Conservation (phyloP, 2,329 filamentous ascomycete genomes). For the Pseudogymnoascus sp. region DNA sequence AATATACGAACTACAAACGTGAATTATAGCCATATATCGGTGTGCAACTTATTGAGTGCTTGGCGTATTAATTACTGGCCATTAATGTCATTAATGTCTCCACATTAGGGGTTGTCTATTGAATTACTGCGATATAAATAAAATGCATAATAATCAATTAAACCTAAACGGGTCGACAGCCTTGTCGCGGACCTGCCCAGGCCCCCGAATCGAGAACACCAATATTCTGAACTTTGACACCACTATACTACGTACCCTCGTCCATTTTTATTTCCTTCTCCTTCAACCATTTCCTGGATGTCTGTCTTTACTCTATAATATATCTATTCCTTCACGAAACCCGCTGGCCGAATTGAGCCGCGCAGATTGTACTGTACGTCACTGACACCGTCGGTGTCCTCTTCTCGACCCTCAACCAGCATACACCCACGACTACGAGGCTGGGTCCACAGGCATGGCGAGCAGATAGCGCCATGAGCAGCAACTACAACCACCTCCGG, state of each 20-base stretch:
- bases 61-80: not conserved
- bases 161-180: slow-evolving; percentile 13
- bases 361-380: not conserved
- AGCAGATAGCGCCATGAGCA: slow-evolving; percentile 7
- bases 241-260: slow-evolving; percentile 10
- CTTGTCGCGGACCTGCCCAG: slow-evolving; percentile 3
- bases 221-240: slow-evolving; percentile 6
- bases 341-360: slow-evolving; percentile 4
- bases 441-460: slow-evolving; percentile 9
- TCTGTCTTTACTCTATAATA: slow-evolving; percentile 10
- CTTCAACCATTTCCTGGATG: not conserved
- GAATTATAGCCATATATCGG: not conserved
- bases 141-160: slow-evolving; percentile 10
- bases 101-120: slow-evolving; percentile 10
- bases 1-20: slow-evolving; percentile 3
- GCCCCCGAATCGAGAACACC: slow-evolving; percentile 5
- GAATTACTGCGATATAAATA: slow-evolving; percentile 6
- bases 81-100: not conserved
- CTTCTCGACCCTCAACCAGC: slow-evolving; percentile 5
- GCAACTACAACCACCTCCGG: slow-evolving; percentile 8
- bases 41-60: not conserved
- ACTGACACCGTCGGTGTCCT: not conserved
- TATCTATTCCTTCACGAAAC: slow-evolving; percentile 1
- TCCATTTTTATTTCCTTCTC: slow-evolving; percentile 2
- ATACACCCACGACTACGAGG: not conserved